A percentile compares a stretch with the other conserved stretches of the same genome.
phyloP scores from a whole-genome alignment of 495 filamentous ascomycete genomes.

The Hyaloscypha finlandica region DNA sequence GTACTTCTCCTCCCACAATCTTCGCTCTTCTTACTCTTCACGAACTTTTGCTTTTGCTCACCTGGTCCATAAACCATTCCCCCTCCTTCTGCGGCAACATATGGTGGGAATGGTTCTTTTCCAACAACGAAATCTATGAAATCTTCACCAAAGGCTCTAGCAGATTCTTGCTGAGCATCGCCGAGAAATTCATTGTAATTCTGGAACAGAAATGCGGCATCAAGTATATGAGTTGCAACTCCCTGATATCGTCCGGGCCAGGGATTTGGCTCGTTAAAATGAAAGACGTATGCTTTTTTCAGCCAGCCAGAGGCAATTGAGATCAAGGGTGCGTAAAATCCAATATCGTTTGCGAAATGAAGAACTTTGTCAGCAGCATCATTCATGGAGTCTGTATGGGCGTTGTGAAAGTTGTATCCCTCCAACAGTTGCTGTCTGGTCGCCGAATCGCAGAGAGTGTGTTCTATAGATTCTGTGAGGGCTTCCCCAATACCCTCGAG shows the following conservation, averaged over 20 bases:
- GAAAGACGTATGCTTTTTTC: constrained; percentile 46
- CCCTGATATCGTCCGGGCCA: constrained; percentile 1
- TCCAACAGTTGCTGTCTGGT: too few relatives aligned
- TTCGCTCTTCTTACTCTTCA: not conserved
- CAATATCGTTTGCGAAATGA: constrained; percentile 42
- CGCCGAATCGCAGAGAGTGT: too few relatives aligned
- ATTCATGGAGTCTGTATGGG: not conserved
- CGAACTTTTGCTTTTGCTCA: not conserved
- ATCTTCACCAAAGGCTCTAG: constrained; percentile 5
- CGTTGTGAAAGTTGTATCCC: too few relatives aligned
- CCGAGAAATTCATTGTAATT: constrained; percentile 5
- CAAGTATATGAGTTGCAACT: constrained; percentile 3
- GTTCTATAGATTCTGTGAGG: too few relatives aligned
- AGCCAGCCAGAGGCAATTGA: constrained; percentile 39
- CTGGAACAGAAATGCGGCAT: constrained; percentile 9
- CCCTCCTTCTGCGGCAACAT: not conserved
- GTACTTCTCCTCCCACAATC: not conserved
- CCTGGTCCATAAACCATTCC: not conserved
- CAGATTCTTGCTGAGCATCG: not conserved
- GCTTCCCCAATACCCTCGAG: too few relatives aligned
- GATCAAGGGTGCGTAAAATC: constrained; percentile 41
- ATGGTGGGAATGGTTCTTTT: not conserved
- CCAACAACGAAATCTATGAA: not conserved
- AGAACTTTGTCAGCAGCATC: constrained; percentile 39
- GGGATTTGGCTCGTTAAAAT: constrained; percentile 37